Percentiles rank a stretch among this genome's conserved stretches.
Conservation (phyloP, 257 asterid genomes). For the Solanum acaule region DNA sequence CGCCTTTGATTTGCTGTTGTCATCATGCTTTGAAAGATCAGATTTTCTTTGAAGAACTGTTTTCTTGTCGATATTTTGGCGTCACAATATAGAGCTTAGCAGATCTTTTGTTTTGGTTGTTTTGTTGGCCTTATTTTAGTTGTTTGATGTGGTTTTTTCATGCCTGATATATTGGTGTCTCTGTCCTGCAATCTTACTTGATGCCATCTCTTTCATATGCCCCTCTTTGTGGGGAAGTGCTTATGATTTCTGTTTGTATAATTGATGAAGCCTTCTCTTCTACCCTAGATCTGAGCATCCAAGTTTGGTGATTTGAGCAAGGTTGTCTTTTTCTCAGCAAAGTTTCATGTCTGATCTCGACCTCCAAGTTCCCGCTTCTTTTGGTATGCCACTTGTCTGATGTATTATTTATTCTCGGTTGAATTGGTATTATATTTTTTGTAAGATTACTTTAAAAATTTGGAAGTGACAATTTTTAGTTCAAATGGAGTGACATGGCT, state of each 20-base stretch:
- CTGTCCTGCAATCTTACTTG: background rate
- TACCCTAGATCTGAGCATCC: constrained; percentile 29
- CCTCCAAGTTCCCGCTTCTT: constrained; percentile 43
- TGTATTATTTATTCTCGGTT: background rate
- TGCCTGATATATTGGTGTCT: background rate
- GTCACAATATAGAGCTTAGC: background rate
- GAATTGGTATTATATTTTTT: background rate
- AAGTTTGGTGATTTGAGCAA: constrained; percentile 10
- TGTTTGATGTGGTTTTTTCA: background rate
- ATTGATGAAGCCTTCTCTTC: background rate
- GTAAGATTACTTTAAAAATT: background rate
- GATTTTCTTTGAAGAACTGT: background rate
- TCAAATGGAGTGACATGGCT: background rate
- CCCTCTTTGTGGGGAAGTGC: background rate
- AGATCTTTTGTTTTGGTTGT: background rate
- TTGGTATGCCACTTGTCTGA: constrained; percentile 22
- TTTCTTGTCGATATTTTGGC: background rate
- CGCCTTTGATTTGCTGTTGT: background rate
- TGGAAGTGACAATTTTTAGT: background rate
- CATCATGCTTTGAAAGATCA: background rate
- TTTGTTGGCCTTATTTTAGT: background rate
- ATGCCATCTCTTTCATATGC: background rate
- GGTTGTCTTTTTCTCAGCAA: constrained; percentile 14
- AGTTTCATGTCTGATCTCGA: constrained; percentile 65
- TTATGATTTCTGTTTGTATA: background rate